Conservation (phyloP, 768 basidiomycete species). For the Kwoniella dejecticola region DNA sequence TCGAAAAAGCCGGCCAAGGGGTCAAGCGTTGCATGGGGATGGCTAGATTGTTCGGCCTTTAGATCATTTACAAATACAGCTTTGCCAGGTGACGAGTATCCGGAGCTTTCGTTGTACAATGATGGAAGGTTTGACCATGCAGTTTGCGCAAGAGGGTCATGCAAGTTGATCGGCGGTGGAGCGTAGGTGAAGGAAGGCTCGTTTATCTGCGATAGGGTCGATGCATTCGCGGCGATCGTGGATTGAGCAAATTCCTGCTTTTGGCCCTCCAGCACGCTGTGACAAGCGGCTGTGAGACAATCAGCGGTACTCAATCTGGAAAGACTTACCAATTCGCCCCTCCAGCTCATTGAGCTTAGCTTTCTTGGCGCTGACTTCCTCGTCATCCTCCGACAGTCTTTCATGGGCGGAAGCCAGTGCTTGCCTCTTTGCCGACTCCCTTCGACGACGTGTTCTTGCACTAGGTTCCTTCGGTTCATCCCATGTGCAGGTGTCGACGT, state of each 20-base stretch:
- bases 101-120: background rate
- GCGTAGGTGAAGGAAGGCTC: too few relatives aligned
- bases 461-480: conserved; percentile 35
- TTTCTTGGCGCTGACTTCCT: conserved; percentile 23
- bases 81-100: background rate
- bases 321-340: conserved; percentile 26
- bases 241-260: background rate
- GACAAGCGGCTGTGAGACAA: conserved; percentile 12
- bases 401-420: conserved; percentile 4
- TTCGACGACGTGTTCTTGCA: conserved; percentile 22
- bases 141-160: too few relatives aligned
- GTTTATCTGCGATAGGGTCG: too few relatives aligned
- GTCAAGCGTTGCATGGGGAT: background rate
- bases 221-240: too few relatives aligned
- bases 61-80: background rate
- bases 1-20: conserved; percentile 15
- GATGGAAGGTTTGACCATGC: background rate
- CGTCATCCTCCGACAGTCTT: conserved; percentile 5
- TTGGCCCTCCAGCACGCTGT: conserved; percentile 14
- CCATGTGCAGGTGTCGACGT: conserved; percentile 41
- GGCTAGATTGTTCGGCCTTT: background rate
- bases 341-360: conserved; percentile 33
- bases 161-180: too few relatives aligned
- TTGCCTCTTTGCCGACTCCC: conserved; percentile 14
- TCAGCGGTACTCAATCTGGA: background rate